Base-by-base conservation (phyloP, 1,139 yeast species). In the Nakaseomyces glabratus region DNA sequence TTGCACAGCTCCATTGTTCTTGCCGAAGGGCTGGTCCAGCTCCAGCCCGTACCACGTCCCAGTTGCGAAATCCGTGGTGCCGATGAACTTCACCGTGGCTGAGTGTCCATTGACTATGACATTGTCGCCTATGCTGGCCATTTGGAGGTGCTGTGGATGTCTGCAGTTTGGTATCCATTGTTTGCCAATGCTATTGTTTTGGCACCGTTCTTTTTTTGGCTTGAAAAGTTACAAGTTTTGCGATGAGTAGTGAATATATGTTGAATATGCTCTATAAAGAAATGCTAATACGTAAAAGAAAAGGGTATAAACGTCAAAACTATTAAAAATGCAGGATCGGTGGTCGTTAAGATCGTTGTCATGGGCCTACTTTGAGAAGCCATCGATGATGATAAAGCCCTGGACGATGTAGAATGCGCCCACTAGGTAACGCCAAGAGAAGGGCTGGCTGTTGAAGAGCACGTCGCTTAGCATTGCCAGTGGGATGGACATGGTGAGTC, bases 401-500 rank as follows among this genome's bases (percentile, higher is more conserved):
- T 26, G 30, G 15, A 26, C 18, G 30, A 26, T 26, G 21, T 26
- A 26, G 16, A 26, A 26, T 17, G 97, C 97, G 1, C 97, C 97
- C 28, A 79, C 51, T 16, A 81, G 61, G 55, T 90, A 90, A 40
- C 74, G 55, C 40, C 68, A 46, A 25, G 82, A 70, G 46, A 82
- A 69, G 24, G 63, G 56, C 45, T 81, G 76, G 23, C 73, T 73
- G 52, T 82, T 80, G 45, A 86, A 63, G 3, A 84, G 40, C 63
- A 86, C 70, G 52, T 90, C 98, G 18, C 96, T 95, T 14, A 85
- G 59, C 84, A 88, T 80, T 1, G 96, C 95, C 41, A 88, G 67
- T 1, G 97, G 97, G 24, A 88, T 88, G 0, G 96, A 84, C 48
- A 88, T 74, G 15, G 93, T 79, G 30, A 88, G 66, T 0, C 97